phyloP scores from a whole-genome alignment of 139 green algal species.

The Gonium pectorale region DNA sequence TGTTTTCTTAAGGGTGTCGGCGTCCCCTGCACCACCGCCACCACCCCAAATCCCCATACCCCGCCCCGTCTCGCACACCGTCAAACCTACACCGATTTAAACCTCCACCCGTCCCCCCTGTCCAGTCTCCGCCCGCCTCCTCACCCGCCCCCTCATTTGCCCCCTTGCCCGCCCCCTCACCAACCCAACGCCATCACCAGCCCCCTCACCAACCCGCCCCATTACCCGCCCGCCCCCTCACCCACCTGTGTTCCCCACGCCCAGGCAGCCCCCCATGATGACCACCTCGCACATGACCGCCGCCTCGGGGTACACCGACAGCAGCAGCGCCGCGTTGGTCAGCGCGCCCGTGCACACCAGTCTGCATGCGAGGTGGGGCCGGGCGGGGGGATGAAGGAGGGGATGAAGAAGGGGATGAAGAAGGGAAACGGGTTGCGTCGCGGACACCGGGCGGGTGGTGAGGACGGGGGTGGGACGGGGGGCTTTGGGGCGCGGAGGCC shows the following conservation, averaged over 20 bases:
- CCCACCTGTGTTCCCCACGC: constrained; percentile 38
- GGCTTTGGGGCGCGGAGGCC: too few species aligned
- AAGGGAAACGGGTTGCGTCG: too few species aligned
- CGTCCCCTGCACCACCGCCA: too few species aligned
- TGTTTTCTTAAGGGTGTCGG: too few species aligned
- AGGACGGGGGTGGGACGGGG: background rate
- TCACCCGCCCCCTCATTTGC: background rate
- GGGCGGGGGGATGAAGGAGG: background rate
- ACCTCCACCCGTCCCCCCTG: too few species aligned
- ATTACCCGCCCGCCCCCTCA: background rate
- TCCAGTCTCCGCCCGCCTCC: too few species aligned
- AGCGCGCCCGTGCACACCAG: constrained; percentile 91
- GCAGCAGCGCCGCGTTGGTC: constrained; percentile 93
- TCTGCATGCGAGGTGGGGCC: background rate
- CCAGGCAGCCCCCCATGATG: constrained; percentile 87
- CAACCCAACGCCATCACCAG: background rate
- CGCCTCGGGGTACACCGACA: constrained; percentile 89
- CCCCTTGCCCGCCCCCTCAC: background rate
- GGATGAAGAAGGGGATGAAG: too few species aligned
- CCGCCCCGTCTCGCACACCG: too few species aligned
- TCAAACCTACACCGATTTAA: too few species aligned
- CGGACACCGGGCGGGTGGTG: background rate
- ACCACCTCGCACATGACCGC: constrained; percentile 73
- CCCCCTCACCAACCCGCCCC: constrained; percentile 36
- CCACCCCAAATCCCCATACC: too few species aligned